phyloP scores from a whole-genome alignment of 148 eudicot species.

The Spergularia bocconei region DNA sequence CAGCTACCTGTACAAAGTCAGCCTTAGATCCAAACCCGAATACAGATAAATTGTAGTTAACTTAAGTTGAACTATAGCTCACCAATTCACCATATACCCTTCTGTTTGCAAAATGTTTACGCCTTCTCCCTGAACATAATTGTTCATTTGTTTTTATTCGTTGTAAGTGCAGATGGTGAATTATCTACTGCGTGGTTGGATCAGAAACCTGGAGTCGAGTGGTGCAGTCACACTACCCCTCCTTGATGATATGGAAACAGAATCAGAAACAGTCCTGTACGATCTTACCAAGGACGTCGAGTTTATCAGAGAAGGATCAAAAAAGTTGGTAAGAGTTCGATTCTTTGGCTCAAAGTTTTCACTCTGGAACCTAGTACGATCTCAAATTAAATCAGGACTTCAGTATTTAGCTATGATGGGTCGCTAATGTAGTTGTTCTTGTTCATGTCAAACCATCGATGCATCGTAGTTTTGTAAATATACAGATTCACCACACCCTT shows the following conservation, averaged over 20 bases:
- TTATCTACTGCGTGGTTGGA: conserved; percentile 81
- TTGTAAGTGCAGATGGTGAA: conserved; percentile 61
- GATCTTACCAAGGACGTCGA: conserved; percentile 57
- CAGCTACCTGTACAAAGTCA: too few species aligned
- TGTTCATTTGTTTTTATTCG: not conserved
- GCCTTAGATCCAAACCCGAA: too few species aligned
- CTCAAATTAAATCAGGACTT: conserved; percentile 38
- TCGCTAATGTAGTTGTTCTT: conserved; percentile 16
- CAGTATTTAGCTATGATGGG: conserved; percentile 29
- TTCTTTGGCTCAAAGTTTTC: conserved; percentile 58
- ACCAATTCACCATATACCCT: not conserved
- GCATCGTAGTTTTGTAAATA: conserved; percentile 11
- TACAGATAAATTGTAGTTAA: too few species aligned
- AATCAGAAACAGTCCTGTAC: conserved; percentile 25
- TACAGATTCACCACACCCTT: conserved; percentile 7
- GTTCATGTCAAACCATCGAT: not conserved
- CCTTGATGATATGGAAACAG: conserved; percentile 46
- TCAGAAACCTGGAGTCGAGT: conserved; percentile 57
- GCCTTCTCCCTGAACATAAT: not conserved
- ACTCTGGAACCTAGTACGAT: conserved; percentile 59
- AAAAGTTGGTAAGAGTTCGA: conserved; percentile 51
- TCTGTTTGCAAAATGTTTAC: not conserved
- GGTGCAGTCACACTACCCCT: conserved; percentile 64
- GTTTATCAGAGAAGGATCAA: conserved; percentile 60
- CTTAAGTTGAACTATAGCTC: not conserved